Evolutionary conservation across 2,329 filamentous ascomycete species (phyloP).

Genomic region (Westerdykella sp.): DNA sequence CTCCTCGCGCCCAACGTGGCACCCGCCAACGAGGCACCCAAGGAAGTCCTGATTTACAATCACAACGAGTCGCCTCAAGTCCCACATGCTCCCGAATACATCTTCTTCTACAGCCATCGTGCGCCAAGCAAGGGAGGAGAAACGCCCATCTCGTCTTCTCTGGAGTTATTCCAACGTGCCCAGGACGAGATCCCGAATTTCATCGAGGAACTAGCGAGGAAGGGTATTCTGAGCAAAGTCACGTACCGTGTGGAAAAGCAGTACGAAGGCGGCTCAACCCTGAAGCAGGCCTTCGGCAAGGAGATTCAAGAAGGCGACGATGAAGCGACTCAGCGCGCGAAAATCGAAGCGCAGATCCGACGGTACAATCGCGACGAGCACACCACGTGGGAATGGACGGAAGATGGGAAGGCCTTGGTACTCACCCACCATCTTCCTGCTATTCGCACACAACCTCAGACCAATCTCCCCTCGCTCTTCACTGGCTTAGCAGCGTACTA

Average conservation of each 20-base stretch:
- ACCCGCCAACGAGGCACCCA: slow-evolving; percentile 45
- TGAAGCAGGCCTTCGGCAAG: slow-evolving; percentile 45
- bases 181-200: slow-evolving; percentile 46
- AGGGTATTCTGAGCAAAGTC: slow-evolving; percentile 37
- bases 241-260: slow-evolving; percentile 42
- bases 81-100: slow-evolving; percentile 47
- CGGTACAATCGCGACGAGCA: slow-evolving; percentile 43
- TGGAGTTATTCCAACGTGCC: slow-evolving; percentile 44
- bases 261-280: slow-evolving; percentile 44
- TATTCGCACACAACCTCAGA: slow-evolving; percentile 44
- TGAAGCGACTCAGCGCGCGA: slow-evolving; percentile 36
- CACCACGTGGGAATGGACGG: slow-evolving; percentile 46
- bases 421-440: slow-evolving; percentile 44
- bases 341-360: slow-evolving; percentile 47
- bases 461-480: slow-evolving; percentile 43
- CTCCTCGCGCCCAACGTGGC: too few species aligned
- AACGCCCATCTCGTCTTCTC: slow-evolving; percentile 44
- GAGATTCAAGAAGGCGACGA: slow-evolving; percentile 42
- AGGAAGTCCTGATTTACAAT: slow-evolving; percentile 45
- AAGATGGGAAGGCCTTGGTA: slow-evolving; percentile 36
- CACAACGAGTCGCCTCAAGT: slow-evolving; percentile 50
- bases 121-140: slow-evolving; percentile 37
- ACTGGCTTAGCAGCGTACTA: slow-evolving; percentile 44
- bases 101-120: slow-evolving; percentile 45
- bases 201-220: slow-evolving; percentile 38